Conservation (phyloP, 805 yeast species). For the Ogataea zsoltii region DNA sequence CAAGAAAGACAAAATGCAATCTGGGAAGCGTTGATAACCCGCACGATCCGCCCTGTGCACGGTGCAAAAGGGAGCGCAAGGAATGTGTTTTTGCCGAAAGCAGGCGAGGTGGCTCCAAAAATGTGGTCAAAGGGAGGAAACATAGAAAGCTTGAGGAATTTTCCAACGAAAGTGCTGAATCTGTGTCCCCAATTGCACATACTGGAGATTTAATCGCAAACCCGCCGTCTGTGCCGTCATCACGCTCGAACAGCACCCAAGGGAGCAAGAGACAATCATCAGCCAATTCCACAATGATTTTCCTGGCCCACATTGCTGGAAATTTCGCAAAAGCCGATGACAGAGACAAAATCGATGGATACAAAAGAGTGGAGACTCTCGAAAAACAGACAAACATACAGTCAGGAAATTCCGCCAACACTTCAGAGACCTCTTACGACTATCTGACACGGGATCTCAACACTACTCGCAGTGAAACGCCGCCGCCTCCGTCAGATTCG, state of each 20-base stretch:
- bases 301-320: conserved; percentile 78
- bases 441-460: too few species aligned
- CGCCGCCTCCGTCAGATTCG: conserved; percentile 2
- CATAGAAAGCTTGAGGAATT: conserved; percentile 10
- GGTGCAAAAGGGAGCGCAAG: conserved; percentile 80
- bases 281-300: conserved; percentile 56
- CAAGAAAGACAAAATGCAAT: conserved; percentile 84
- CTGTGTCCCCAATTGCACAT: background rate
- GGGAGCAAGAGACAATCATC: background rate
- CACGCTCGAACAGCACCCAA: background rate
- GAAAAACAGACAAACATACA: conserved; percentile 33
- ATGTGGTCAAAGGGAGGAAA: conserved; percentile 36
- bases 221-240: background rate
- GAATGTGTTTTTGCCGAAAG: conserved; percentile 69
- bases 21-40: conserved; percentile 76
- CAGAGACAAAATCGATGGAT: conserved; percentile 58
- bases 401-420: conserved; percentile 1
- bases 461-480: background rate
- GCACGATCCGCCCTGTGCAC: conserved; percentile 75
- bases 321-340: conserved; percentile 69
- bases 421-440: background rate
- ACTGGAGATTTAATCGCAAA: background rate
- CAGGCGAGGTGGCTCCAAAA: conserved; percentile 51
- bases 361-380: conserved; percentile 47
- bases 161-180: too few species aligned